Conservation (phyloP, 225 moss, liverwort and hornwort genomes). For the Bryum argenteum region DNA sequence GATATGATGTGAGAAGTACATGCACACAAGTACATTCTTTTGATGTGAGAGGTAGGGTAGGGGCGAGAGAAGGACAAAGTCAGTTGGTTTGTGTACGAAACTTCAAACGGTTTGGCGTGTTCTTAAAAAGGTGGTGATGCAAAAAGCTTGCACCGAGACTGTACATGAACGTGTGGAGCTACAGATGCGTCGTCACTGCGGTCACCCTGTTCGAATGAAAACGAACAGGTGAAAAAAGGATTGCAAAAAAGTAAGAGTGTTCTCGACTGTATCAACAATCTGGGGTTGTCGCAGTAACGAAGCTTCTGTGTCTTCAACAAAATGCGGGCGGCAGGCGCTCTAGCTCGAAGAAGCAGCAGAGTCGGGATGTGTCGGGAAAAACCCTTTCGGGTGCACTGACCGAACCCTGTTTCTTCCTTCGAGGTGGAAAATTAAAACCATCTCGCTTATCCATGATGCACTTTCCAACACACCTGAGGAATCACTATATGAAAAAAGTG, state of each 20-base stretch:
- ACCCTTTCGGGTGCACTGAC: constrained; percentile 36
- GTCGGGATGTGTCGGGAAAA: constrained; percentile 29
- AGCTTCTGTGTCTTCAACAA: constrained; percentile 19
- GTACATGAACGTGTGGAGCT: constrained; percentile 32
- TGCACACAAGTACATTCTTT: too few relatives aligned
- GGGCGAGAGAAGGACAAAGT: neutral
- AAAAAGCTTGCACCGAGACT: constrained; percentile 28
- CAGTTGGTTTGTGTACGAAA: neutral
- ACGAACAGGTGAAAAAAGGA: constrained; percentile 38
- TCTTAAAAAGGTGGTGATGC: constrained; percentile 28
- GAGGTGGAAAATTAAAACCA: constrained; percentile 21
- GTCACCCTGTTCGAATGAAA: constrained; percentile 12
- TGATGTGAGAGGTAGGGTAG: neutral
- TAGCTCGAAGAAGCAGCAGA: constrained; percentile 16
- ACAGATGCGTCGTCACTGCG: constrained; percentile 32
- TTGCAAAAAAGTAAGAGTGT: constrained; percentile 43
- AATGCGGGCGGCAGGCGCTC: constrained; percentile 6
- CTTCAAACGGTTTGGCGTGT: constrained; percentile 23
- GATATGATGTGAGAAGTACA: too few relatives aligned
- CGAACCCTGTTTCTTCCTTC: constrained; percentile 15
- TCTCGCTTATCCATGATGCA: neutral
- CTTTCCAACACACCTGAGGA: constrained; percentile 13
- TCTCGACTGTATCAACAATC: constrained; percentile 41
- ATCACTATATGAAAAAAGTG: neutral
- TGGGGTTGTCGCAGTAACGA: constrained; percentile 28